Conservation (phyloP, 768 basidiomycete genomes). For the Boletus patriciae region DNA sequence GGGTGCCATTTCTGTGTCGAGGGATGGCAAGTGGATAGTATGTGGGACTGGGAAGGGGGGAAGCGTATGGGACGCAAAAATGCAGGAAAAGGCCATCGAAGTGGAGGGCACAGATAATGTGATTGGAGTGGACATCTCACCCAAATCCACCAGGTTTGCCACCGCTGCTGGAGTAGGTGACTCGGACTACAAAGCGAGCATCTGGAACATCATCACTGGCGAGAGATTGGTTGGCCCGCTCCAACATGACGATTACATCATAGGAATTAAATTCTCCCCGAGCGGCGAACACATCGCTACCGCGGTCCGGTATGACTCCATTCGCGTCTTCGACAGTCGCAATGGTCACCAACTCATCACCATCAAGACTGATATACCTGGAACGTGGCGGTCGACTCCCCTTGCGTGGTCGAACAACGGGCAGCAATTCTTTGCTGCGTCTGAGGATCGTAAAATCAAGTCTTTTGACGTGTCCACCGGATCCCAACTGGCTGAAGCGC, state of each 20-base stretch:
- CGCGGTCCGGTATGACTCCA: background rate
- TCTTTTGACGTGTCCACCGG: no score
- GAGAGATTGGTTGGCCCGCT: background rate
- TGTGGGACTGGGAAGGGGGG: background rate
- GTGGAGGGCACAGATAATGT: background rate
- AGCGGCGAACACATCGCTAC: background rate
- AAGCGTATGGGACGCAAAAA: background rate
- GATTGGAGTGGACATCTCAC: background rate
- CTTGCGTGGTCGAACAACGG: background rate
- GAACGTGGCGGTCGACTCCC: fast-evolving
- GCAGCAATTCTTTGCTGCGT: no score
- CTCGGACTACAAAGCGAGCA: background rate
- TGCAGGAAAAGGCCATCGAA: background rate
- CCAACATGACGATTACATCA: background rate
- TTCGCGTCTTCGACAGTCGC: background rate
- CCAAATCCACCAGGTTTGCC: background rate
- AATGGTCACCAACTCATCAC: background rate
- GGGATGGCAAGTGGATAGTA: background rate
- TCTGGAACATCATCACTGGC: background rate
- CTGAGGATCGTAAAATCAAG: no score
- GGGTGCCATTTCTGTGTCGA: background rate
- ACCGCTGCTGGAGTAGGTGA: background rate
- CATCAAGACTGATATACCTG: background rate
- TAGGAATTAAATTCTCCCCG: background rate
- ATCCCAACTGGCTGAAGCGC: no score